Base-by-base conservation (phyloP, 805 yeast genomes). In the Saturnispora silvae region DNA sequence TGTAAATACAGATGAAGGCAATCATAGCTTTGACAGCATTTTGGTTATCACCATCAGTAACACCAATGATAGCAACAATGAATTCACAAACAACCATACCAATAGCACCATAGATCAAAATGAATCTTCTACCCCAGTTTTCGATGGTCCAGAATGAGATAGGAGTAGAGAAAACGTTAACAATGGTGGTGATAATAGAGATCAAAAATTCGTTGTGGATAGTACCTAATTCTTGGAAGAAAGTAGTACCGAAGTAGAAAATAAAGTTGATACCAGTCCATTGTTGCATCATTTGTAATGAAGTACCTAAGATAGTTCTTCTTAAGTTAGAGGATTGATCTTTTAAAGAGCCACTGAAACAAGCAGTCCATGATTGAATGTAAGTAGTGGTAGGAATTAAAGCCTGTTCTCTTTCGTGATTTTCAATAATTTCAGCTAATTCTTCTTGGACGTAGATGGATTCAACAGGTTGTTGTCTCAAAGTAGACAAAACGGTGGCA, bases 211-310 rank as follows among this genome's bases (percentile, higher is more conserved):
- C 69, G 54, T 71, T 68, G 5, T 51, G 38, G 44, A 63, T 54
- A 46, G 63, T 59, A 51, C 80, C 72, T 39, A 64, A 57, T 46
- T 65, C 61, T 51, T 64, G 65, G 62, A 80, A 78, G 59, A 78
- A 75, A 20, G 77, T 68, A 19, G 81, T 76, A 56, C 82, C 81
- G 52, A 72, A 81, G 67, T 81, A 81, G 64, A 81, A 76, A 44
- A 80, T 70, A 52, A 77, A 80, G 63, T 80, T 79, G 47, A 78
- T 68, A 62, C 89, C 92, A 33, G 85, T 76, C 63, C 77, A 68
- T 63, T 81, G 89, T 62, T 79, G 86, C 65, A 79, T 56, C 61
- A 57, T 56, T 50, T 65, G 70, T 30, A 66, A 40, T 17, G 61
- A 58, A 20, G 65, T 54, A 49, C 72, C 70, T 19, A 67, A 55